Conservation (phyloP, 441 rosid species). For the Populus tomentosa region DNA sequence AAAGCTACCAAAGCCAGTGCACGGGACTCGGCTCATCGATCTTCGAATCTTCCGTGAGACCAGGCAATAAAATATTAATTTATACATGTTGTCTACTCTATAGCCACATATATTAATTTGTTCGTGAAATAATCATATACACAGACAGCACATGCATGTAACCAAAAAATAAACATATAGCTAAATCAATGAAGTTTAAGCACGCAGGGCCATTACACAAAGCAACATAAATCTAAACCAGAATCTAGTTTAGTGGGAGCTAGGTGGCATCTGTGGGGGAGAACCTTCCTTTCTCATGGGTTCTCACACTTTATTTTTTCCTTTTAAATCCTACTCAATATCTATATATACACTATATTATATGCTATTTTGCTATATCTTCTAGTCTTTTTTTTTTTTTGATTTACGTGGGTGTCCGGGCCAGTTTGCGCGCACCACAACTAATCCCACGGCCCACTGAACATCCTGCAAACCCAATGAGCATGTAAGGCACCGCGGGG, state of each 20-base stretch:
- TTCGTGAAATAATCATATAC: neutral
- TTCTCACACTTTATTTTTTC: neutral
- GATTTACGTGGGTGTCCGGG: no score
- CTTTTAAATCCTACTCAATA: neutral
- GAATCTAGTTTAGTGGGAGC: neutral
- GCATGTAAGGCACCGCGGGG: no score
- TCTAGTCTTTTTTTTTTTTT: no score
- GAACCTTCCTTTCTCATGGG: slow-evolving; percentile 15
- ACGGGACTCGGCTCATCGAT: neutral
- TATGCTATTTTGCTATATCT: neutral
- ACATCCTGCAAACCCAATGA: no score
- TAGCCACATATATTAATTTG: neutral
- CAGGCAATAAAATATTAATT: neutral
- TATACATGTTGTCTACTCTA: no score
- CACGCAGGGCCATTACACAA: neutral
- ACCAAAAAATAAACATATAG: neutral
- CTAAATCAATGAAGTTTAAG: neutral
- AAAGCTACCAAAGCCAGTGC: no score
- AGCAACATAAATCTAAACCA: neutral
- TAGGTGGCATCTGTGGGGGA: slow-evolving; percentile 16
- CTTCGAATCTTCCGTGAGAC: neutral
- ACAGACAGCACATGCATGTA: neutral
- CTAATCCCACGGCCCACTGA: no score
- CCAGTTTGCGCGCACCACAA: no score
- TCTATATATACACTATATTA: neutral